Conservation (phyloP, 345 rosid species). For the Gossypioides kirkii region DNA sequence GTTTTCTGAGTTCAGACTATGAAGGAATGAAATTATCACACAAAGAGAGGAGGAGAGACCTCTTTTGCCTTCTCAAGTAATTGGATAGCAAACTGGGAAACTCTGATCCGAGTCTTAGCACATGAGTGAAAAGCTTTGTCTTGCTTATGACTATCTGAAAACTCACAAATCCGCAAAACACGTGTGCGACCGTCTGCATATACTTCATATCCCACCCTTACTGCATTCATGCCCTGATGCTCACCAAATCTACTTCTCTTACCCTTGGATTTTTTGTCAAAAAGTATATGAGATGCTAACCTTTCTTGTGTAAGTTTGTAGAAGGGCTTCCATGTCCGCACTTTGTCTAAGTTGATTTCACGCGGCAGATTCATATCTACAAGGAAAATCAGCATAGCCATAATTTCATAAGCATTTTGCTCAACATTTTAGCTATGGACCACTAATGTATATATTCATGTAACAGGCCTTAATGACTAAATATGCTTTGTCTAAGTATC, state of each 20-base stretch:
- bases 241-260: conserved; percentile 35
- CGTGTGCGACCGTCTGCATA: conserved; percentile 88
- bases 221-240: conserved; percentile 38
- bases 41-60: conserved; percentile 33
- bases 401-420: neutral
- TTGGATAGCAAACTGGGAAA: conserved; percentile 55
- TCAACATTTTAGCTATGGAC: neutral
- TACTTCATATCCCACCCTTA: conserved; percentile 80
- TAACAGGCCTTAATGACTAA: too few relatives aligned
- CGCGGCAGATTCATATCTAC: conserved; percentile 62
- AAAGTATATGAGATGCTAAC: conserved; percentile 46
- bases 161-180: conserved; percentile 72
- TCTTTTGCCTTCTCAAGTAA: conserved; percentile 66
- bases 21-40: neutral
- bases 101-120: conserved; percentile 63
- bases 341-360: conserved; percentile 89
- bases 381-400: conserved; percentile 19
- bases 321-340: conserved; percentile 89
- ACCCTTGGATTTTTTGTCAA: conserved; percentile 35
- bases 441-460: neutral
- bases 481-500: too few relatives aligned
- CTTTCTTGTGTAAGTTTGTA: conserved; percentile 50
- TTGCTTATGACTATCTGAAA: conserved; percentile 43
- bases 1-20: neutral
- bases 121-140: conserved; percentile 34